Base-by-base conservation (phyloP, 768 basidiomycete genomes). In the Inosperma sp. region DNA sequence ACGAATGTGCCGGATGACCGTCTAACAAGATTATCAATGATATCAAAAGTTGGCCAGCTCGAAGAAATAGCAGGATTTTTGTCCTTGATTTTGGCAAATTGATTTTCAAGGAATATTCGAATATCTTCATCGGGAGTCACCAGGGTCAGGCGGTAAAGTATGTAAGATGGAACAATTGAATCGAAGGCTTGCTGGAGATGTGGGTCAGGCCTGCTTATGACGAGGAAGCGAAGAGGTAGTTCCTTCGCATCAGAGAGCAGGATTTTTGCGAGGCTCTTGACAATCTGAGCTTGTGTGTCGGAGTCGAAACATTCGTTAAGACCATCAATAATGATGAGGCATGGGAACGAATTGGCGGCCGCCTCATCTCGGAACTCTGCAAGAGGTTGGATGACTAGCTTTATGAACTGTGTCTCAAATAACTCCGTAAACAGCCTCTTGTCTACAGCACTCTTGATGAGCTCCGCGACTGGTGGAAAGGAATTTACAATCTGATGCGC, bases 241-340 rank as follows among this genome's bases (percentile, higher is more conserved):
- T 25, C 34, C 12, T 35, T 22, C 1, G 41, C 14, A 5, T 42
- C 19, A 36, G 30, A 10, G 10, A 35, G 29, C 14, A 52, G 22
- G 21, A 40, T 51, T 31, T 53, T 33, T 3, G 44, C 16, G 14
- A 57, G 25, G n/a, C 35, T 42, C 8, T 45, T 26, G 2, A 62
- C 25, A 25, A 60, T 52, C 10, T 57, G 49, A 23, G 21, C 21
- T 27, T 62, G 61, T 3, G 25, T 23, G 16, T 59, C 36, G 2
- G 36, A 16, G 6, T 42, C 40, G 3, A 35, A 41, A 30, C 59
- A 64, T 48, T 64, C 61, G 35, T 64, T 55, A 23, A 64, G 49
- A 2, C 61, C 62, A 19, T 64, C 62, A 5, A 64, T 51, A n/a
- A 60, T 49, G n/a, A 64, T 53, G 2, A 64, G 27, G 2, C 34